Percentiles rank a stretch among this genome's conserved stretches.
These are phyloP conservation scores for Lipomyces starkeyi DNA, from an alignment of 805 yeast species.

Conservation along the genomic window DNA sequence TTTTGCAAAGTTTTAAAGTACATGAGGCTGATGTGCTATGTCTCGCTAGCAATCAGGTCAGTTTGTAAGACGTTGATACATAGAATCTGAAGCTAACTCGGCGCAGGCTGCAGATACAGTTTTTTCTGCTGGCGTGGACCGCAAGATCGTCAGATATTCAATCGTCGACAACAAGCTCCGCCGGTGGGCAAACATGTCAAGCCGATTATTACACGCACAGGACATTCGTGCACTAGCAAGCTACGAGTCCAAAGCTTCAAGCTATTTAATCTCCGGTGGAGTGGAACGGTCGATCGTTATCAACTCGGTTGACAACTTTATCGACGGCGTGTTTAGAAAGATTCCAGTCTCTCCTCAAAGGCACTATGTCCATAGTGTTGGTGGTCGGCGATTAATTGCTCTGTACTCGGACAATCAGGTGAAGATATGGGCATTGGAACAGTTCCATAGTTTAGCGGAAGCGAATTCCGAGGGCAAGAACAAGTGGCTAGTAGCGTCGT, in stretches of 20 bases:
- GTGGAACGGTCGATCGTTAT: conserved; percentile 70
- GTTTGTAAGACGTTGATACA: neutral
- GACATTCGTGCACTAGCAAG: conserved; percentile 41
- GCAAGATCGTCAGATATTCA: conserved; percentile 80
- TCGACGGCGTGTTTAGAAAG: conserved; percentile 72
- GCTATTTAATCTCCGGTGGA: conserved; percentile 80
- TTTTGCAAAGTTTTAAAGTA: conserved; percentile 77
- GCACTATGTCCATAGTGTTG: conserved; percentile 58
- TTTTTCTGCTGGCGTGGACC: conserved; percentile 91
- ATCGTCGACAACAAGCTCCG: conserved; percentile 51
- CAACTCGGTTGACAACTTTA: conserved; percentile 66
- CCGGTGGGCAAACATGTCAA: conserved; percentile 79
- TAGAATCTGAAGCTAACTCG: neutral
- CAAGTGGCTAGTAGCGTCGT: conserved; percentile 66
- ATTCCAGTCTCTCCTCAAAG: conserved; percentile 66
- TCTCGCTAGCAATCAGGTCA: conserved; percentile 59
- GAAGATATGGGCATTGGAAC: conserved; percentile 70
- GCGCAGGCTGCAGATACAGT: conserved; percentile 58
- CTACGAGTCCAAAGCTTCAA: conserved; percentile 49
- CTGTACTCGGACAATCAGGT: conserved; percentile 85
- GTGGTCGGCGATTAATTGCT: conserved; percentile 58
- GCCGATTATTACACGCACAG: conserved; percentile 80
- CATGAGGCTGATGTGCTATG: conserved; percentile 93
- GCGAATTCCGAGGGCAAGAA: conserved; percentile 44
- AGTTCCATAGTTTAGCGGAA: conserved; percentile 10